Percentiles rank a stretch among this genome's conserved stretches.
Conservation (phyloP, 805 yeast species). For the Millerozyma miso region DNA sequence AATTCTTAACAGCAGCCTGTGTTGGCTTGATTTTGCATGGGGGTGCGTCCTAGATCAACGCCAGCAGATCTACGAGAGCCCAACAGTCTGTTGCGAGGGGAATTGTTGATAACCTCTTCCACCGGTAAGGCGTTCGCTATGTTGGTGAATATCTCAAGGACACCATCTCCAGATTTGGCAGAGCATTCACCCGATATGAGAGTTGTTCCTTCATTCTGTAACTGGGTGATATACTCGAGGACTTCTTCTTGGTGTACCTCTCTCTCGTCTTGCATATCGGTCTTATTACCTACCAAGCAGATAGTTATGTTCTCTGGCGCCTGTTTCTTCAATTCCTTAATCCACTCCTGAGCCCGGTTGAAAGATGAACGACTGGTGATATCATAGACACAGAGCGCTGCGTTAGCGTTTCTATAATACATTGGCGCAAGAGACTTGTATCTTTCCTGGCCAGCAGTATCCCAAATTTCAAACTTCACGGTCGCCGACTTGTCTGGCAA, state of each 20-base stretch:
- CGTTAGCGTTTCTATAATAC: conserved; percentile 51
- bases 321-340: conserved; percentile 75
- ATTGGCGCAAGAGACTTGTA: conserved; percentile 42
- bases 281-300: conserved; percentile 77
- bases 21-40: conserved; percentile 19
- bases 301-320: conserved; percentile 72
- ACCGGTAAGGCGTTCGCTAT: conserved; percentile 41
- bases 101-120: conserved; percentile 28
- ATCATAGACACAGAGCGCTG: conserved; percentile 76
- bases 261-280: conserved; percentile 54
- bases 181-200: conserved; percentile 39
- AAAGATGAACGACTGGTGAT: conserved; percentile 66
- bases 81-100: conserved; percentile 21
- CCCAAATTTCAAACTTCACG: conserved; percentile 78
- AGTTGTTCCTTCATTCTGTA: conserved; percentile 44
- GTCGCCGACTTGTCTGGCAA: conserved; percentile 48
- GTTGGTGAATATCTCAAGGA: conserved; percentile 35
- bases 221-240: conserved; percentile 37
- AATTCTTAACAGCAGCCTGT: conserved; percentile 24
- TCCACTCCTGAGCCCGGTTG: conserved; percentile 71
- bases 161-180: conserved; percentile 43
- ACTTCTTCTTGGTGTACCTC: conserved; percentile 42
- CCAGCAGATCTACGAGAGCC: conserved; percentile 28
- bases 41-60: conserved; percentile 31
- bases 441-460: conserved; percentile 87